Evolutionary conservation across 371 early-diverging fungal genomes (phyloP).

Genomic region (Mortierella sp.): DNA sequence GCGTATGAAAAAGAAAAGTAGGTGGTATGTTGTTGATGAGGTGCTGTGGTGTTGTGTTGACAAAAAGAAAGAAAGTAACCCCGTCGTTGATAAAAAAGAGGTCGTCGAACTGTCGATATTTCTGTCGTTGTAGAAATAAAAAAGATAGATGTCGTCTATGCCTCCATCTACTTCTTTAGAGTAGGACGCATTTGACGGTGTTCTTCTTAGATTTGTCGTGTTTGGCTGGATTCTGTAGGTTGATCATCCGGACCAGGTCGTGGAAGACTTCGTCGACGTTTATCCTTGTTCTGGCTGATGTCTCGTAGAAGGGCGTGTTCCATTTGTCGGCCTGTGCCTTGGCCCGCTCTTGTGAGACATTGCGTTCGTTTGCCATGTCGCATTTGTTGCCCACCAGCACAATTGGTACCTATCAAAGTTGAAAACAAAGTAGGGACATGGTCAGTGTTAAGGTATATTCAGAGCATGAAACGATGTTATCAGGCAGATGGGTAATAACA

Average conservation of each 20-base stretch:
- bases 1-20: not conserved
- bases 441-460: not conserved
- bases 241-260: slow-evolving; percentile 74
- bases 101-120: not conserved
- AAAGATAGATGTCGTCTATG: not conserved
- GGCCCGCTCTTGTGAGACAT: slow-evolving; percentile 82
- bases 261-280: slow-evolving; percentile 87
- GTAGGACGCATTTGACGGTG: slow-evolving; percentile 33
- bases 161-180: not conserved
- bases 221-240: slow-evolving; percentile 59
- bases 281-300: slow-evolving; percentile 86
- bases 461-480: not conserved
- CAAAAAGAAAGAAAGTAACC: not conserved
- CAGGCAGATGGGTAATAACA: not conserved
- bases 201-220: slow-evolving; percentile 31
- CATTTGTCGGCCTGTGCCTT: slow-evolving; percentile 79
- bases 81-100: slow-evolving; percentile 1
- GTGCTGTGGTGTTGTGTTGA: not conserved
- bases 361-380: slow-evolving; percentile 86
- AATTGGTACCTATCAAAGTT: slow-evolving; percentile 82
- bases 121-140: not conserved
- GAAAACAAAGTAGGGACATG: not conserved
- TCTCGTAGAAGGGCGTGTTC: slow-evolving; percentile 85
- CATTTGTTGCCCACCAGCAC: slow-evolving; percentile 92
- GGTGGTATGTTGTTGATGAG: not conserved